Conservation (phyloP, 2,329 filamentous ascomycete genomes). For the Scortechinia acanthostroma region DNA sequence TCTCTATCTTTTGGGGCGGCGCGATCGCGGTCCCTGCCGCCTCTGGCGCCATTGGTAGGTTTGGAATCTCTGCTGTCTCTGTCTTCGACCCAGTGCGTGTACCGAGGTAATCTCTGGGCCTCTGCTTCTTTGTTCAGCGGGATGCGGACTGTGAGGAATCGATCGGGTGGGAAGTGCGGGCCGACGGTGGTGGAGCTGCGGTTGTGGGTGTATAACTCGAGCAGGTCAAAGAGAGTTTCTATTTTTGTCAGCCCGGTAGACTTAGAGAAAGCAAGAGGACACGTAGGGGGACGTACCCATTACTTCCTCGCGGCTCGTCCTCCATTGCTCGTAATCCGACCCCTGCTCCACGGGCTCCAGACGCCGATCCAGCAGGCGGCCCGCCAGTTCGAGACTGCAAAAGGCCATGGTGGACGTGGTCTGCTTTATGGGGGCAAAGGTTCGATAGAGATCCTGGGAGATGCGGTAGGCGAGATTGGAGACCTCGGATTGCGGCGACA, state of each 20-base stretch:
- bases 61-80: not conserved
- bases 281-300: conserved; percentile 81
- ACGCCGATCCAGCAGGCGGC: conserved; percentile 54
- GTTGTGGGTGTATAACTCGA: not conserved
- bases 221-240: conserved; percentile 2
- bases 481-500: conserved; percentile 42
- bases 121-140: not conserved
- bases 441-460: conserved; percentile 84
- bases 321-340: conserved; percentile 38
- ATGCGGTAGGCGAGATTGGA: conserved; percentile 71
- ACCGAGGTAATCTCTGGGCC: not conserved
- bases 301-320: conserved; percentile 36
- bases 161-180: not conserved
- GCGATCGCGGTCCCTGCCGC: no score
- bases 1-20: no score
- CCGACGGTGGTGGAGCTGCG: not conserved
- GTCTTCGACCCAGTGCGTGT: not conserved
- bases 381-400: conserved; percentile 73
- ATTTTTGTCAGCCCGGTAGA: not conserved
- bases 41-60: not conserved
- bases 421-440: conserved; percentile 85
- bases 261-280: no score
- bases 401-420: conserved; percentile 79
- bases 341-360: conserved; percentile 34
- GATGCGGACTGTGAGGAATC: conserved; percentile 1